A percentile compares a stretch with the other conserved stretches of the same genome.
These are phyloP conservation scores for Agastache rugosa DNA, from an alignment of 257 asterid genomes.

Conservation along the genomic window DNA sequence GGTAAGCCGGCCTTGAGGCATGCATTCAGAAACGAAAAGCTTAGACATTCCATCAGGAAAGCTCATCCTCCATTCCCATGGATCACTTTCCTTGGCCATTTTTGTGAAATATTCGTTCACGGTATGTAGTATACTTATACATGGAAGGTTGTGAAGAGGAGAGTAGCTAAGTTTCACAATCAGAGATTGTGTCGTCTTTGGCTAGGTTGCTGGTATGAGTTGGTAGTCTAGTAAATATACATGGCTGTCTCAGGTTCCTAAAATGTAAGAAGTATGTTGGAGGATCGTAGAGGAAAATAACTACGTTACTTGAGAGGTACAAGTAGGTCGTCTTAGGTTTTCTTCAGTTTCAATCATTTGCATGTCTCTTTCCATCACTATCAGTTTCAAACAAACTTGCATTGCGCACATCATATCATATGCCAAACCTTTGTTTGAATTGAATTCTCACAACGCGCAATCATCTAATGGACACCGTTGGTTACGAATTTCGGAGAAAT, in stretches of 20 bases:
- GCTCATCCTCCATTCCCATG: slow-evolving; percentile 63
- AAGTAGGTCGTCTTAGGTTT: slow-evolving; percentile 27
- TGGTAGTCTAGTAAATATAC: slow-evolving; percentile 32
- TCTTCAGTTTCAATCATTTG: slow-evolving; percentile 30
- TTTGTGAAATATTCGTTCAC: not conserved
- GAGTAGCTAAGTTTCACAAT: slow-evolving; percentile 31
- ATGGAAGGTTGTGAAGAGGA: slow-evolving; percentile 17
- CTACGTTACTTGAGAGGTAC: slow-evolving; percentile 9
- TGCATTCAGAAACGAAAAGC: slow-evolving; percentile 38
- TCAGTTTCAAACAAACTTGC: slow-evolving; percentile 12
- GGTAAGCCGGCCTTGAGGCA: slow-evolving; percentile 20
- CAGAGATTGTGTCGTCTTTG: slow-evolving; percentile 38
- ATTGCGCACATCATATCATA: not conserved
- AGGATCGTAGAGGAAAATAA: slow-evolving; percentile 38
- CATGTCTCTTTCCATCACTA: slow-evolving; percentile 34
- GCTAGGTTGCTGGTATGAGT: slow-evolving; percentile 40
- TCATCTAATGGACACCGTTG: not conserved
- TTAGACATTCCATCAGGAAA: slow-evolving; percentile 49
- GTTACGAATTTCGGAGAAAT: not conserved
- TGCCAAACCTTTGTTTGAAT: not conserved
- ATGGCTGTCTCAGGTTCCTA: slow-evolving; percentile 42
- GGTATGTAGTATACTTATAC: slow-evolving; percentile 23
- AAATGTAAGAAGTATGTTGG: slow-evolving; percentile 35
- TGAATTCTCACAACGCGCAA: not conserved
- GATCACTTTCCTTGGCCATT: slow-evolving; percentile 45